Evolutionary conservation across 179 eudicot species (phyloP), one percentile per base, ranked within the genome.

Genomic region (Nepenthes alata): DNA sequence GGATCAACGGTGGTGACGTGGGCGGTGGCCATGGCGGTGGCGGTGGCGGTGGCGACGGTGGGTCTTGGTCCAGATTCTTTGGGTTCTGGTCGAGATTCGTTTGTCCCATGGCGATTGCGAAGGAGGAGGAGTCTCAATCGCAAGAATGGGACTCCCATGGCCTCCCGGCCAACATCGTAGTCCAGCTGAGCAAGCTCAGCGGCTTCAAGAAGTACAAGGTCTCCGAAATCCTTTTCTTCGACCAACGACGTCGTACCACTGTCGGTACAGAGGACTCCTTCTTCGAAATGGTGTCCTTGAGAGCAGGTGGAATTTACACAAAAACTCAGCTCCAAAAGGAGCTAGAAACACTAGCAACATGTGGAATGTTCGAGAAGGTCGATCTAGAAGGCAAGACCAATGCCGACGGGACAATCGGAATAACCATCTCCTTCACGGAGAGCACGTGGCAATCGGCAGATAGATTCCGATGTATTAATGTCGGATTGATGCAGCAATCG

Each of bases 281-380:
- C 64, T 86, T 86, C 35, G 95, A 91, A 69, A 89, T 84, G 91
- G 85, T 89, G 2, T 78, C 98, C 2, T 58, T 89, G 45, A 69
- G 87, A 6, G 86, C 98, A 0, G 87, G 85, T 0, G 95, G 93
- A 0, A 58, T 89, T 34, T 89, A 89, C 60, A 91, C 95, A 1
- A 91, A 85, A 54, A 66, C 89, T n/a, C 96, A 91, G 78, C 76
- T 91, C 6, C 91, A 84, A 77, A 85, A 84, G 60, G 98, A 89
- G 86, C 75, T 91, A 4, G 96, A 86, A 45, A 84, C 85, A 13
- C 74, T 91, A 14, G 80, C 85, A 10, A 81, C 88, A 14, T 84
- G 95, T 49, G 96, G 96, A 2, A 89, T 89, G 98, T 91, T 89
- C 14, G 98, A 91, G 65, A 81, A 81, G 58, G 93, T 91, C 16